phyloP scores from a whole-genome alignment of 805 yeast species.

The Hanseniaspora jakobsenii region DNA sequence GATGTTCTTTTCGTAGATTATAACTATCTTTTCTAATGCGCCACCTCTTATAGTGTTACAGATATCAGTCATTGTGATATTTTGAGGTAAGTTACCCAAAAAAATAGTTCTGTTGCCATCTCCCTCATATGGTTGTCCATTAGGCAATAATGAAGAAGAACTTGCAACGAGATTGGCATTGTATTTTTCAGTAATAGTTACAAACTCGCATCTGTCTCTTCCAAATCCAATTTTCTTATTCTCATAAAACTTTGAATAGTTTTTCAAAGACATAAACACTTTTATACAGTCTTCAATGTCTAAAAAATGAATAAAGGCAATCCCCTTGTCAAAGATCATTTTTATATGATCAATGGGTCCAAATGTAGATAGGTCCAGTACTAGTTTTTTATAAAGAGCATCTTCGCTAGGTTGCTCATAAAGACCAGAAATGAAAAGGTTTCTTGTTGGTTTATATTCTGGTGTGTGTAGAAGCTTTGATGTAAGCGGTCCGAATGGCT shows the following conservation, averaged over 20 bases:
- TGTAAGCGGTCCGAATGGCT: constrained; percentile 63
- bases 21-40: constrained; percentile 67
- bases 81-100: constrained; percentile 80
- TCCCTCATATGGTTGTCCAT: constrained; percentile 84
- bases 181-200: constrained; percentile 90
- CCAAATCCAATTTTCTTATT: constrained; percentile 80
- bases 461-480: constrained; percentile 55
- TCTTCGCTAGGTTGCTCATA: constrained; percentile 34
- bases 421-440: constrained; percentile 77
- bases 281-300: constrained; percentile 76
- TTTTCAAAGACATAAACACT: constrained; percentile 65
- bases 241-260: constrained; percentile 50
- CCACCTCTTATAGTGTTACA: constrained; percentile 97
- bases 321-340: constrained; percentile 65
- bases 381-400: constrained; percentile 33
- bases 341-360: constrained; percentile 82
- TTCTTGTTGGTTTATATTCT: constrained; percentile 77
- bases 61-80: constrained; percentile 78
- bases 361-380: constrained; percentile 53
- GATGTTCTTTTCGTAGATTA: constrained; percentile 73
- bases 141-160: constrained; percentile 95
- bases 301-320: constrained; percentile 83
- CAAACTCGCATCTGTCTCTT: constrained; percentile 88
- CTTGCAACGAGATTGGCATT: constrained; percentile 90
- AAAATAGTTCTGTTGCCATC: constrained; percentile 93